phyloP scores from a whole-genome alignment of 495 filamentous ascomycete genomes.

The Parathielavia appendiculata region DNA sequence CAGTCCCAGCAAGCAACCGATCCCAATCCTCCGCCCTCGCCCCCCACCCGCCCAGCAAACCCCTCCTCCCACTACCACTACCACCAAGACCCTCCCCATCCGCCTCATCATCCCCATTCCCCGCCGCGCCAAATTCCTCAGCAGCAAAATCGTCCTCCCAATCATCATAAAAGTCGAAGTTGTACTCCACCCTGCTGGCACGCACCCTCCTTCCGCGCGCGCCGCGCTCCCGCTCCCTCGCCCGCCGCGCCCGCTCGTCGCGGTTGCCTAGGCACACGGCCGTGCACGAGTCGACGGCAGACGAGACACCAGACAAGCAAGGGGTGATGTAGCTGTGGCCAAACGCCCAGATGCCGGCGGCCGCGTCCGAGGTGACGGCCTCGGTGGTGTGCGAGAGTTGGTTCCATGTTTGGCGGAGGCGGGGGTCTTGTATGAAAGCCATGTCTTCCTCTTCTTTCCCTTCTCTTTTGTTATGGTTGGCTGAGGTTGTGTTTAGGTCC shows the following conservation, averaged over 20 bases:
- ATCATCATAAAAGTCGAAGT: slow-evolving; percentile 98
- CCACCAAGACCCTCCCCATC: slow-evolving; percentile 39
- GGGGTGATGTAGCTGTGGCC: slow-evolving; percentile 79
- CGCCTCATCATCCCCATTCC: slow-evolving; percentile 46
- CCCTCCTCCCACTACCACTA: slow-evolving; percentile 32
- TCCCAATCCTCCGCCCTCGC: slow-evolving; percentile 82
- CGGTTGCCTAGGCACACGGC: slow-evolving; percentile 65
- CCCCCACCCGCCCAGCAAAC: slow-evolving; percentile 57
- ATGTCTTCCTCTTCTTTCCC: slow-evolving; percentile 23
- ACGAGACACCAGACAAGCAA: slow-evolving; percentile 62
- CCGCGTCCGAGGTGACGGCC: slow-evolving; percentile 83
- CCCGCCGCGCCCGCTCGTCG: slow-evolving; percentile 67
- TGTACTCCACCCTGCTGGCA: slow-evolving; percentile 63
- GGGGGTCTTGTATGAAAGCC: slow-evolving; percentile 74
- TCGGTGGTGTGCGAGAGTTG: slow-evolving; percentile 90
- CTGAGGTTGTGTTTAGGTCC: too few relatives aligned
- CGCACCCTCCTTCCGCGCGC: slow-evolving; percentile 31
- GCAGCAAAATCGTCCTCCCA: slow-evolving; percentile 67
- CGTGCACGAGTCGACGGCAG: slow-evolving; percentile 64
- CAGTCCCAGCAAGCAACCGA: slow-evolving; percentile 73
- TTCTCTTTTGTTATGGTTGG: background rate
- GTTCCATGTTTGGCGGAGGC: slow-evolving; percentile 89
- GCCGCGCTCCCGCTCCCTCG: slow-evolving; percentile 49
- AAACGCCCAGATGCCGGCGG: slow-evolving; percentile 82
- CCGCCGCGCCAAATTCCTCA: slow-evolving; percentile 44